Evolutionary conservation across 139 green algal genomes (phyloP), one percentile per base, ranked within the genome.

Genomic region (Micromonas commoda): DNA sequence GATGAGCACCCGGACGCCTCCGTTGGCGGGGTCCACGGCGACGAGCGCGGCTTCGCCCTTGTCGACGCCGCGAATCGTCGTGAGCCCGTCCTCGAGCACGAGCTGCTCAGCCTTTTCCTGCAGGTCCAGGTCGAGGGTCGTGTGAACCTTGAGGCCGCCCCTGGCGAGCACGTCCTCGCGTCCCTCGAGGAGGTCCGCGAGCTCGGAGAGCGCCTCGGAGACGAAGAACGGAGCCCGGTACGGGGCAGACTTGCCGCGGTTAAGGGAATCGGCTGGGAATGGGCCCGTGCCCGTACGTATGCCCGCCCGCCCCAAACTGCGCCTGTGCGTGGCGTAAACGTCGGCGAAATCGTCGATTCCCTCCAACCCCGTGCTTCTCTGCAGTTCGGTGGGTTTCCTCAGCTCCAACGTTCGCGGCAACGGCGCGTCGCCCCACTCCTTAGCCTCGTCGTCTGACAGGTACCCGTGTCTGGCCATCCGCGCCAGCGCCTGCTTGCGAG

Each of bases 141-240:
- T 86, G 78, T 83, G 68, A 1, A 86, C 45, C 5, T 73, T 71
- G 1, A 86, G 78, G 13, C 82, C 82, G n/a, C 77, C 77, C 0
- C 28, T 45, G 45, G 45, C 9, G 9, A 57, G 16, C 9, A 57
- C 45, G 45, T 57, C 45, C 39, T 75, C n/a, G 24, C 77, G 33
- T 33, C 19, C 63, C 33, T 54, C 63, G 24, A 60, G 19, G 26
- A 86, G 60, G 23, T 77, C 66, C 20, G 31, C 35, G 4, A 86
- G 82, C 32, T 77, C 57, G 67, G 73, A 79, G 1, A 86, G 63
- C 21, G 86, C 86, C 79, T 90, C 80, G 34, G 64, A 80, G 60
- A 90, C 85, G 66, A 90, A 90, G 57, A 80, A 90, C 2, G 86
- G 86, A 3, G 86, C 86, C 5, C 83, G 73, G 64, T 81, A 90